Evolutionary conservation across 2,329 filamentous ascomycete genomes (phyloP).

Genomic region (Hypoxylon sp.): DNA sequence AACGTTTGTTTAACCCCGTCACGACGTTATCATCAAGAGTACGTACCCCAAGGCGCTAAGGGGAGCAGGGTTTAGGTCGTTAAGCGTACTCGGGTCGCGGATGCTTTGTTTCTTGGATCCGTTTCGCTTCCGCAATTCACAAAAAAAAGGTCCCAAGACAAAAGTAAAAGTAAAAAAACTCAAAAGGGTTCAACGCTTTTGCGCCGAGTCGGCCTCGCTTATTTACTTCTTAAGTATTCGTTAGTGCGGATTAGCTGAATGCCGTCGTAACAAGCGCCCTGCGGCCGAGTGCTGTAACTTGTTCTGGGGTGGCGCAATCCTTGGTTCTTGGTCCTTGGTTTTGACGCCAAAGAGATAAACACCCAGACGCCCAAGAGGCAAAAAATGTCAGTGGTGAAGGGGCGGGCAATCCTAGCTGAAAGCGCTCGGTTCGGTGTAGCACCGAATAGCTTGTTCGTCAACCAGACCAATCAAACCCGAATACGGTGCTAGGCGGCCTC

Average conservation of each 20-base stretch:
- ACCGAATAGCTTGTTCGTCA: conserved; percentile 48
- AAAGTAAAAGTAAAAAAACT: conserved; percentile 25
- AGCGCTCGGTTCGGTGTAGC: conserved; percentile 42
- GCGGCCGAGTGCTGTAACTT: conserved; percentile 10
- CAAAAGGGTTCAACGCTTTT: conserved; percentile 5
- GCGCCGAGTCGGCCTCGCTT: conserved; percentile 34
- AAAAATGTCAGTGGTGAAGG: conserved; percentile 34
- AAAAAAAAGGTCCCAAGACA: conserved; percentile 25
- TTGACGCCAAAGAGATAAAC: conserved; percentile 27
- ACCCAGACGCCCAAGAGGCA: conserved; percentile 28
- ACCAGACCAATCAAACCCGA: conserved; percentile 43
- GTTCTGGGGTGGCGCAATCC: conserved; percentile 32
- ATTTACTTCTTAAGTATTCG: conserved; percentile 23
- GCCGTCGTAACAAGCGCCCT: conserved; percentile 21
- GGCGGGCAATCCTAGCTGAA: conserved; percentile 47
- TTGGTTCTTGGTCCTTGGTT: conserved; percentile 8
- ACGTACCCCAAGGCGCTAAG: conserved; percentile 20
- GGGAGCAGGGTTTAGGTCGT: not conserved
- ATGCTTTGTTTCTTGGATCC: conserved; percentile 15
- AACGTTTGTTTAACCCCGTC: conserved; percentile 13
- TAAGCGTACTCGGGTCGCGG: conserved; percentile 2
- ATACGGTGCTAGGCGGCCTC: conserved; percentile 34
- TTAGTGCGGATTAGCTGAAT: conserved; percentile 28
- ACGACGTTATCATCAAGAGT: conserved; percentile 17
- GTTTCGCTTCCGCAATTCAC: conserved; percentile 5